phyloP scores from a whole-genome alignment of 495 filamentous ascomycete species.

The Penicillium goetzii region DNA sequence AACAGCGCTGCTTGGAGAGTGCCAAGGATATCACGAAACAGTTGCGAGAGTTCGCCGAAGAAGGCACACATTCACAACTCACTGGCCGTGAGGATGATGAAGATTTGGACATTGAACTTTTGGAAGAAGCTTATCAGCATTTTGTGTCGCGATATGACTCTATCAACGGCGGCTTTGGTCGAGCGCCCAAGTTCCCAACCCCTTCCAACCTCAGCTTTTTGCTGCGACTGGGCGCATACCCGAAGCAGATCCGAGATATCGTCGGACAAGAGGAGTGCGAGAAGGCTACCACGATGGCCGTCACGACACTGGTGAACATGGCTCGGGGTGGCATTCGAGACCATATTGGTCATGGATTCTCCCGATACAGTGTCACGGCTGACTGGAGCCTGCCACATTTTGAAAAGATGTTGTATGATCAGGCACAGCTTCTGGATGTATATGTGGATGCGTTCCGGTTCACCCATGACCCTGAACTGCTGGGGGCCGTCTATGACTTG shows the following conservation, averaged over 20 bases:
- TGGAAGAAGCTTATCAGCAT: conserved; percentile 86
- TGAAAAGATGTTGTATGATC: conserved; percentile 98
- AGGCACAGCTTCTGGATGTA: conserved; percentile 81
- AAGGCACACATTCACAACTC: conserved; percentile 70
- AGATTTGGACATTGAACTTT: conserved; percentile 81
- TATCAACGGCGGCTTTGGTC: conserved; percentile 73
- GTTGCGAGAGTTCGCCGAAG: conserved; percentile 81
- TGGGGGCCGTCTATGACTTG: conserved; percentile 81
- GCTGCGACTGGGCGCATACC: conserved; percentile 73
- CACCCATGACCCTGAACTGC: conserved; percentile 68
- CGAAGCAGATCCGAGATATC: conserved; percentile 75
- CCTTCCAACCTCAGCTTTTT: conserved; percentile 84
- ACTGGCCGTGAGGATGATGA: conserved; percentile 60
- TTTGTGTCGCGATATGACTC: conserved; percentile 80
- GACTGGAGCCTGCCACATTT: conserved; percentile 96
- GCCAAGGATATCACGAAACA: conserved; percentile 81
- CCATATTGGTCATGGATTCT: conserved; percentile 89
- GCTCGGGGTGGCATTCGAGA: conserved; percentile 87
- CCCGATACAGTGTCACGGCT: conserved; percentile 84
- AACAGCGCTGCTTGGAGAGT: conserved; percentile 75
- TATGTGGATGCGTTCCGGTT: conserved; percentile 89
- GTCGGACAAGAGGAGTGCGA: conserved; percentile 79
- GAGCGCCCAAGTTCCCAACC: conserved; percentile 87
- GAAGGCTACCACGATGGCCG: conserved; percentile 77
- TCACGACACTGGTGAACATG: conserved; percentile 80